Percentiles rank a stretch among this genome's conserved stretches.
Evolutionary conservation across 2,329 filamentous ascomycete species (phyloP).

Genomic region (Colletotrichum liaoningense): DNA sequence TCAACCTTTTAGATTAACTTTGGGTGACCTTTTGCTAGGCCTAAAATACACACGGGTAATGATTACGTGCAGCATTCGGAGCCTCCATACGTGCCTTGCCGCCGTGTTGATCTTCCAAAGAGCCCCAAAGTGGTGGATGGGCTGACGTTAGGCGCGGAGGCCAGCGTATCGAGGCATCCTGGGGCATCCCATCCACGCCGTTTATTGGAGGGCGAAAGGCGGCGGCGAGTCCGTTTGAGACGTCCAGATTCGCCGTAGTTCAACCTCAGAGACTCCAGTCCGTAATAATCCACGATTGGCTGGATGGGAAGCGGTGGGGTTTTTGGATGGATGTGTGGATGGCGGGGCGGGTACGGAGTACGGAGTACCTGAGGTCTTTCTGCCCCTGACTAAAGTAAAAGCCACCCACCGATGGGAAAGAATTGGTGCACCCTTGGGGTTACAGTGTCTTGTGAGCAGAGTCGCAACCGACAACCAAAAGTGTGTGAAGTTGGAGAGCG

Average conservation of each 20-base stretch:
- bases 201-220: not conserved
- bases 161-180: slow-evolving; percentile 14
- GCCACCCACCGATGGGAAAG: not conserved
- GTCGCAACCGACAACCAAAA: not conserved
- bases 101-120: not conserved
- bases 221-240: not conserved
- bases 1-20: not conserved
- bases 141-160: slow-evolving; percentile 30
- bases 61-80: slow-evolving; percentile 25
- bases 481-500: not conserved
- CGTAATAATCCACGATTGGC: slow-evolving; percentile 19
- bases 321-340: not conserved
- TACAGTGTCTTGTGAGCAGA: not conserved
- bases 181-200: slow-evolving; percentile 2
- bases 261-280: not conserved
- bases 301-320: not conserved
- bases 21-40: not conserved
- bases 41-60: slow-evolving; percentile 8
- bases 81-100: not conserved
- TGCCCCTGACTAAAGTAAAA: slow-evolving; percentile 16
- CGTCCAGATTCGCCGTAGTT: slow-evolving; percentile 7
- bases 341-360: too few species aligned
- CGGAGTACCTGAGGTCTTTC: not conserved
- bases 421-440: slow-evolving; percentile 13
- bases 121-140: slow-evolving; percentile 6